phyloP scores from a whole-genome alignment of 1,139 yeast genomes.

The Yamadazyma dushanensis region DNA sequence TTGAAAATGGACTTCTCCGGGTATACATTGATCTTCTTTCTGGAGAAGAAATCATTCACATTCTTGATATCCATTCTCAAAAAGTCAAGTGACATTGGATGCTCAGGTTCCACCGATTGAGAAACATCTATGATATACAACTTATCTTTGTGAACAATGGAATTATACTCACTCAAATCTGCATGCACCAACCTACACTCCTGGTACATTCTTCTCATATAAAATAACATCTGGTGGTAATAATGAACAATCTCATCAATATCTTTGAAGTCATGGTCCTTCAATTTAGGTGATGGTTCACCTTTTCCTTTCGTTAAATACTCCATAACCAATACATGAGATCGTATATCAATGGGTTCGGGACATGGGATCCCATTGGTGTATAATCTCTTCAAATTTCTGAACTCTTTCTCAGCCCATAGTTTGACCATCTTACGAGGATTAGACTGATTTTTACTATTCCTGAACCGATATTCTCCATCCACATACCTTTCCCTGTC shows the following conservation, averaged over 20 bases:
- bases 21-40: constrained; percentile 69
- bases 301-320: constrained; percentile 77
- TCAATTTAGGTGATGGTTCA: constrained; percentile 83
- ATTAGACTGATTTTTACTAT: constrained; percentile 79
- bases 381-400: constrained; percentile 83
- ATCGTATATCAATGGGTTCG: constrained; percentile 80
- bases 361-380: constrained; percentile 87
- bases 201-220: constrained; percentile 85
- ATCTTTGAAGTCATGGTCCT: constrained; percentile 72
- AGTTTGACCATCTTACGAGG: constrained; percentile 96
- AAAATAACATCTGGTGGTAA: constrained; percentile 77
- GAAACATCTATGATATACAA: constrained; percentile 94
- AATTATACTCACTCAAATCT: constrained; percentile 92
- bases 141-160: constrained; percentile 78
- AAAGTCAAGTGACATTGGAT: constrained; percentile 94
- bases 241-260: constrained; percentile 64
- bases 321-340: constrained; percentile 95
- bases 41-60: constrained; percentile 80
- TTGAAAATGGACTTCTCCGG: constrained; percentile 81
- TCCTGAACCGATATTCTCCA: constrained; percentile 92
- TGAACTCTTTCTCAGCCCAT: constrained; percentile 98
- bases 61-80: constrained; percentile 96
- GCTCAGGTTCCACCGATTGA: constrained; percentile 97
- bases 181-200: constrained; percentile 93
- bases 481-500: constrained; percentile 95